Conservation (phyloP, 805 yeast genomes). For the Candida glaebosa region DNA sequence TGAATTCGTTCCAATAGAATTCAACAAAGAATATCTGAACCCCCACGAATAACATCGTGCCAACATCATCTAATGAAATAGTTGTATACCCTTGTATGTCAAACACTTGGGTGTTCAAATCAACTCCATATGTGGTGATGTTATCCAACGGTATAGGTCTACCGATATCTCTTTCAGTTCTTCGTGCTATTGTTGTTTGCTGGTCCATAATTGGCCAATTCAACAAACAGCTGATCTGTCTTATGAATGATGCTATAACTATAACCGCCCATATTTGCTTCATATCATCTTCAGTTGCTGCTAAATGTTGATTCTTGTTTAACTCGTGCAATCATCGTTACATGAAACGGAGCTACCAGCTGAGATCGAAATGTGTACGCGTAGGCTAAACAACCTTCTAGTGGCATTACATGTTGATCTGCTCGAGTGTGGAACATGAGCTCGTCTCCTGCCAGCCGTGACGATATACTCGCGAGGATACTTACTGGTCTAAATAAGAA, state of each 20-base stretch:
- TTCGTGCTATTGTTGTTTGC: conserved; percentile 15
- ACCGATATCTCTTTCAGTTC: conserved; percentile 37
- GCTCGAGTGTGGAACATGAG: no score
- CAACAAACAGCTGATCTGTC: not conserved
- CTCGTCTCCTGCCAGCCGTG: not conserved
- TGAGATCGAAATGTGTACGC: not conserved
- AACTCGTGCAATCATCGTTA: not conserved
- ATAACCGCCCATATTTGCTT: not conserved
- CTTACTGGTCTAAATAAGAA: conserved; percentile 30
- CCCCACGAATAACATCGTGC: conserved; percentile 39
- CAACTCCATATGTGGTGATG: conserved; percentile 27
- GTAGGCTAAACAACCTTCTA: not conserved
- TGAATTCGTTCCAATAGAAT: conserved; percentile 50
- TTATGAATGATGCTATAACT: not conserved
- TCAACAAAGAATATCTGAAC: conserved; percentile 48
- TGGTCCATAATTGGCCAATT: conserved; percentile 16
- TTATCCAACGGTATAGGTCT: conserved; percentile 30
- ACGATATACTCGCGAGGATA: not conserved
- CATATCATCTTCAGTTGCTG: not conserved
- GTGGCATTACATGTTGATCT: no score
- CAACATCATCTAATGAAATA: conserved; percentile 14
- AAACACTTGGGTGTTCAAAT: conserved; percentile 26
- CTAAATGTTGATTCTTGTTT: not conserved
- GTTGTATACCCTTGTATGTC: conserved; percentile 26
- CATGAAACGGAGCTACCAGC: not conserved